Base-by-base conservation (phyloP, 371 early-diverging fungal species). In the Choanephora cucurbitarum region DNA sequence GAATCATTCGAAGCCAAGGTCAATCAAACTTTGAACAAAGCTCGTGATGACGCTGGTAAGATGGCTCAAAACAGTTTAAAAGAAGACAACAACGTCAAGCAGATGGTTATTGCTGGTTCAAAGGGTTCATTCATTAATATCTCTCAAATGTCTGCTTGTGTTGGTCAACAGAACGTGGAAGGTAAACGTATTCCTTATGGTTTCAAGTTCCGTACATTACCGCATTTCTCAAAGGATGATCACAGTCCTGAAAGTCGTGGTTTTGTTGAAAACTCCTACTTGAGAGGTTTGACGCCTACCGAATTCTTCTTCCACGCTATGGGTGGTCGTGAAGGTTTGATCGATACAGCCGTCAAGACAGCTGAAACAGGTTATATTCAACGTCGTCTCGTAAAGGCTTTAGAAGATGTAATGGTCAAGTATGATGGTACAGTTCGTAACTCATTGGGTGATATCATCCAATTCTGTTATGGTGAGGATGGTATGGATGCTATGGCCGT, bases 241-340 rank as follows among this genome's bases (percentile, higher is more conserved):
- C 93, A 95, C 71, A 91, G 94, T 41, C 97, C 99, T 6, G 96
- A 94, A 75, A 87, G 91, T 71, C 86, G 95, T 52, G 99, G 99
- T 21, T 99, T 99, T 77, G 99, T 99, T 10, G 95, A 96, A 73
- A 99, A 98, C 78, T 96, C 96, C 28, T 99, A 99, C 73, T 73
- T 99, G 55, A 83, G 93, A 50, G 99, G 99, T n/a, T 67, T 99
- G 62, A 95, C 94, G 2, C 99, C 99, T 8, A 92, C 93, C 44
- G 99, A 99, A 79, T 99, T 98, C 81, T 99, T 95, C 77, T 99
- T 99, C 90, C 99, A 99, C 81, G 99, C 99, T 24, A 99, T 99
- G 99, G 99, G 99, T 80, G 99, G 99, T 69, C 91, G 99, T 81
- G 99, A 99, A 86, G 99, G 90, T 75, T 73, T 91, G 53, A 99